Conservation (phyloP, 2,329 filamentous ascomycete species). For the Alternaria sp. region DNA sequence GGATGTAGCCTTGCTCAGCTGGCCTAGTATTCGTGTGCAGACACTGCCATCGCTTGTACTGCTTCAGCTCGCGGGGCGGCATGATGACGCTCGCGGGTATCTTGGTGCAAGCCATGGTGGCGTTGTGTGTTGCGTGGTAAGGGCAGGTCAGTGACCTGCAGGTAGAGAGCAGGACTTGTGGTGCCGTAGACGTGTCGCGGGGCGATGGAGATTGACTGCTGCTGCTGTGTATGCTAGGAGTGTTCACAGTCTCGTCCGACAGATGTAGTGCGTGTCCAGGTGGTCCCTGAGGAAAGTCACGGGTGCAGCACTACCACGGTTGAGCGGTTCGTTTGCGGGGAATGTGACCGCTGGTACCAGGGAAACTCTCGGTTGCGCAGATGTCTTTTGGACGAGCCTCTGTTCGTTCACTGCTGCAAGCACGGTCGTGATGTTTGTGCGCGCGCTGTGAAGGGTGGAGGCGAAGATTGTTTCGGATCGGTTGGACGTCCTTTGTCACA, state of each 20-base stretch:
- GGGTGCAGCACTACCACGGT: constrained; percentile 1
- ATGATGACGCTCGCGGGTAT: constrained; percentile 35
- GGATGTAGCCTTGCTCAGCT: constrained; percentile 27
- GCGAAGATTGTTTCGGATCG: neutral
- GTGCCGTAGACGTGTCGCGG: neutral
- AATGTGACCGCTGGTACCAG: neutral
- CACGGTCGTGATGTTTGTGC: neutral
- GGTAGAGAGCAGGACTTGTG: neutral
- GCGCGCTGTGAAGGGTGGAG: neutral
- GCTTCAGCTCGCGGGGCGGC: constrained; percentile 32
- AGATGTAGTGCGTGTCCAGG: neutral
- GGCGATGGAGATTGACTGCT: neutral
- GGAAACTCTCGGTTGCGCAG: neutral
- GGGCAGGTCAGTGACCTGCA: neutral
- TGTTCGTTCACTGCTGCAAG: neutral
- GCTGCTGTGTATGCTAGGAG: neutral
- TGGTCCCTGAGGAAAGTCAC: neutral
- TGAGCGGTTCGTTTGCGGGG: constrained; percentile 1
- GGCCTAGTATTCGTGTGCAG: constrained; percentile 27
- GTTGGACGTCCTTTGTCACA: neutral
- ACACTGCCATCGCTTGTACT: constrained; percentile 37
- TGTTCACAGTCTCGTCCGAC: neutral
- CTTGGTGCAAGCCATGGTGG: constrained; percentile 11
- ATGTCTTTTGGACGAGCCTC: neutral
- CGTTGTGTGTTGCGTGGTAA: neutral